These are phyloP conservation scores for Phytopythium vexans DNA, from an alignment of 352 stramenopile genomes.

Conservation along the genomic window DNA sequence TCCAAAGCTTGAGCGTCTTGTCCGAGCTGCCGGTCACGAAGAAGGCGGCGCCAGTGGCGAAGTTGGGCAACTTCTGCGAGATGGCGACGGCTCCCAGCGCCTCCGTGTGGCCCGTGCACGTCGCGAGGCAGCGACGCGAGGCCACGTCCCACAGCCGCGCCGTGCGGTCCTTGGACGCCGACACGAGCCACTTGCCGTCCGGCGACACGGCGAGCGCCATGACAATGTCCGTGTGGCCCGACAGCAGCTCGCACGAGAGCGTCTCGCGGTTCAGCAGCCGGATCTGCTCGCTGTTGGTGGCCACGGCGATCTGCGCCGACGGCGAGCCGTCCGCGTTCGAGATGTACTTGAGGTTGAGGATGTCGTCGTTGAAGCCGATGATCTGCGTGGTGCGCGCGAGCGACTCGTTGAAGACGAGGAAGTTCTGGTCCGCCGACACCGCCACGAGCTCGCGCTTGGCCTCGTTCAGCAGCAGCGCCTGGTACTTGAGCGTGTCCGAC, in stretches of 20 bases:
- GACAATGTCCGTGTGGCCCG: slow-evolving; percentile 97
- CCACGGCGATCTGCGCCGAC: slow-evolving; percentile 87
- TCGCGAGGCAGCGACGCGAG: slow-evolving; percentile 75
- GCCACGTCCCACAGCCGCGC: slow-evolving; percentile 89
- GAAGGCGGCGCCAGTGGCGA: slow-evolving; percentile 85
- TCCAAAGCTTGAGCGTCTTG: slow-evolving; percentile 98
- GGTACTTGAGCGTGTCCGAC: slow-evolving; percentile 48
- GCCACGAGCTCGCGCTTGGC: slow-evolving; percentile 65
- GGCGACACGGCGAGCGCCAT: slow-evolving; percentile 93
- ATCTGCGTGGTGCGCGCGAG: slow-evolving; percentile 72
- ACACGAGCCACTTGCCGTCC: slow-evolving; percentile 89
- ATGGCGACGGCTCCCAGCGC: slow-evolving; percentile 91
- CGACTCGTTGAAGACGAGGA: slow-evolving; percentile 76
- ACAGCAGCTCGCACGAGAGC: slow-evolving; percentile 93
- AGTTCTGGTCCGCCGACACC: slow-evolving; percentile 85
- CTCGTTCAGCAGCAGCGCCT: slow-evolving; percentile 49
- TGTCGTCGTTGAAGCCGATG: slow-evolving; percentile 96
- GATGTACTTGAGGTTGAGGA: slow-evolving; percentile 96
- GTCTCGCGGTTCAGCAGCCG: slow-evolving; percentile 91
- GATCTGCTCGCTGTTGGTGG: slow-evolving; percentile 96
- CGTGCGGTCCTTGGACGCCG: slow-evolving; percentile 93
- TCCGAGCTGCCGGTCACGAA: slow-evolving; percentile 96
- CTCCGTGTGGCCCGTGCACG: slow-evolving; percentile 93
- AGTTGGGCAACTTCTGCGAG: slow-evolving; percentile 82
- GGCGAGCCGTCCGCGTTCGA: slow-evolving; percentile 51